These are phyloP conservation scores for Linanthus parryae DNA, from an alignment of 148 eudicot species.

Conservation along the genomic window DNA sequence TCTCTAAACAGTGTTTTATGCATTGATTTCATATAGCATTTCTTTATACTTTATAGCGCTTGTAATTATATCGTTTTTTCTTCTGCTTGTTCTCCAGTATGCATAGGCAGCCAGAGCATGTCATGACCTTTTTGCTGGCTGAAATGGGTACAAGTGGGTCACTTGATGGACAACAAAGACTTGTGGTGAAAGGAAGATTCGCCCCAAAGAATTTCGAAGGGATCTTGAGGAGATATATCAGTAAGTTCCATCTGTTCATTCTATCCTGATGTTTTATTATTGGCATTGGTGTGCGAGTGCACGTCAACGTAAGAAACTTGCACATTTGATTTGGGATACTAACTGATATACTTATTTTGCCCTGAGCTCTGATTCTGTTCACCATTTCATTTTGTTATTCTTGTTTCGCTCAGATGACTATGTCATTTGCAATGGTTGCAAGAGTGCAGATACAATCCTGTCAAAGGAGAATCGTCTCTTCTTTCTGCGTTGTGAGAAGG, in stretches of 20 bases:
- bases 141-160: slow-evolving; percentile 99
- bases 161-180: slow-evolving; percentile 86
- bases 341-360: neutral
- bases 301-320: neutral
- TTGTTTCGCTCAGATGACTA: slow-evolving; percentile 56
- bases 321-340: neutral
- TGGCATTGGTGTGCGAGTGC: neutral
- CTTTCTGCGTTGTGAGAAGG: slow-evolving; percentile 98
- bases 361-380: neutral
- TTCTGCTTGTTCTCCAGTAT: slow-evolving; percentile 38
- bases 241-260: slow-evolving; percentile 48
- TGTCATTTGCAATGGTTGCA: slow-evolving; percentile 97
- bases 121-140: slow-evolving; percentile 91
- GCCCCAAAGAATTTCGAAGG: slow-evolving; percentile 95
- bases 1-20: neutral
- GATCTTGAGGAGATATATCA: slow-evolving; percentile 78
- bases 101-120: slow-evolving; percentile 99
- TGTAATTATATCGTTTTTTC: neutral
- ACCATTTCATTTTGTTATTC: neutral
- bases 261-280: neutral
- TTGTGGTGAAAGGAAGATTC: slow-evolving; percentile 92
- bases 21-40: neutral
- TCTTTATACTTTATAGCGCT: neutral
- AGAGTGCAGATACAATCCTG: slow-evolving; percentile 94
- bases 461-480: slow-evolving; percentile 86